Evolutionary conservation across 176 grass and related monocot genomes (phyloP).

Genomic region (Phyllostachys edulis): DNA sequence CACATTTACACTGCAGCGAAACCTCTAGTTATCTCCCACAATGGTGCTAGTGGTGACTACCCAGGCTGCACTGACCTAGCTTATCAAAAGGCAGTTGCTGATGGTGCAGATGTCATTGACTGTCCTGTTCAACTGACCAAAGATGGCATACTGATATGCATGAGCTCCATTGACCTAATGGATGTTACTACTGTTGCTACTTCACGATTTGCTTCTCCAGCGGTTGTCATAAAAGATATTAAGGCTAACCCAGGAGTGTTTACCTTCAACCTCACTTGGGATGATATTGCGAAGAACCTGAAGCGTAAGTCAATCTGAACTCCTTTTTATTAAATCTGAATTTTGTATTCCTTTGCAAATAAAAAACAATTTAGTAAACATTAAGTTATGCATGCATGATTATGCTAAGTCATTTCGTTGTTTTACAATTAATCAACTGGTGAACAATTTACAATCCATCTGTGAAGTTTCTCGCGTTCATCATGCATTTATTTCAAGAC

Average conservation of each 20-base stretch:
- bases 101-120: conserved; percentile 84
- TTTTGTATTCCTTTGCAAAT: neutral
- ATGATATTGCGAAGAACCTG: conserved; percentile 55
- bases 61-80: conserved; percentile 86
- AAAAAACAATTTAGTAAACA: neutral
- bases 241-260: conserved; percentile 57
- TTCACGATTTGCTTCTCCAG: conserved; percentile 45
- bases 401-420: neutral
- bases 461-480: neutral
- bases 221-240: conserved; percentile 42
- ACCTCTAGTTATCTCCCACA: conserved; percentile 74
- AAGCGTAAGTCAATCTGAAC: conserved; percentile 61
- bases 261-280: conserved; percentile 89
- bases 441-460: neutral
- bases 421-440: neutral
- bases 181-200: conserved; percentile 50
- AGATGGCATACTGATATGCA: conserved; percentile 75
- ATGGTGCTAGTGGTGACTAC: conserved; percentile 83
- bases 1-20: conserved; percentile 46
- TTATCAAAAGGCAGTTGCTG: conserved; percentile 70
- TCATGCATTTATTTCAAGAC: conserved; percentile 24
- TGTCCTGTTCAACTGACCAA: conserved; percentile 85
- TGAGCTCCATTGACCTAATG: conserved; percentile 65
- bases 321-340: conserved; percentile 11
- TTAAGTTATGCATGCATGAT: neutral